These are phyloP conservation scores for Miamiensis avidus DNA, from an alignment of 169 alveolate species.

Conservation along the genomic window DNA sequence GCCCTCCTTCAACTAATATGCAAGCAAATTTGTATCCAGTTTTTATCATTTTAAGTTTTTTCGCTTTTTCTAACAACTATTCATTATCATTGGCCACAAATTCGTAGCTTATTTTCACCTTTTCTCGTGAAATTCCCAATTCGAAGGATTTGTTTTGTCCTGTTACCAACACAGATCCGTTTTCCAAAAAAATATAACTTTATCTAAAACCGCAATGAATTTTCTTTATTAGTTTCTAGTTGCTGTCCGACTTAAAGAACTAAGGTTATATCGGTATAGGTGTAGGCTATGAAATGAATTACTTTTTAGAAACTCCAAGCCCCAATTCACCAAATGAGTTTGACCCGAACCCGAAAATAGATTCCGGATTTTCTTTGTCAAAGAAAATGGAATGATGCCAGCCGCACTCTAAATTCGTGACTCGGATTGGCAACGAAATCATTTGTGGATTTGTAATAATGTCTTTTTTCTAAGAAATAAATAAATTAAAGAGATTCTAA, in stretches of 20 bases:
- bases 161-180: not conserved
- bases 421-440: not conserved
- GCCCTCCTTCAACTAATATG: not conserved
- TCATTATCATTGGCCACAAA: not conserved
- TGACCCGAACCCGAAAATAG: not conserved
- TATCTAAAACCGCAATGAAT: not conserved
- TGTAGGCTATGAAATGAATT: not conserved
- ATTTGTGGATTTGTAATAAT: not conserved
- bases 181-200: too few species aligned
- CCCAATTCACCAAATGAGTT: not conserved
- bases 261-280: not conserved
- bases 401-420: not conserved
- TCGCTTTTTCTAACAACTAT: not conserved
- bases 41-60: not conserved
- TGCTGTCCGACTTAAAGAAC: too few species aligned
- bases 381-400: not conserved
- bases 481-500: not conserved
- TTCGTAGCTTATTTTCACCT: not conserved
- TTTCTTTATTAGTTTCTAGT: too few species aligned
- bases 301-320: not conserved
- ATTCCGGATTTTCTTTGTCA: not conserved
- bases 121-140: not conserved
- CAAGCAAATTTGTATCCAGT: not conserved
- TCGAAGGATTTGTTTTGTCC: not conserved
- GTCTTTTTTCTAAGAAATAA: not conserved